phyloP scores from a whole-genome alignment of 1,284 basidiomycete species.

The Sporisorium exsertum region DNA sequence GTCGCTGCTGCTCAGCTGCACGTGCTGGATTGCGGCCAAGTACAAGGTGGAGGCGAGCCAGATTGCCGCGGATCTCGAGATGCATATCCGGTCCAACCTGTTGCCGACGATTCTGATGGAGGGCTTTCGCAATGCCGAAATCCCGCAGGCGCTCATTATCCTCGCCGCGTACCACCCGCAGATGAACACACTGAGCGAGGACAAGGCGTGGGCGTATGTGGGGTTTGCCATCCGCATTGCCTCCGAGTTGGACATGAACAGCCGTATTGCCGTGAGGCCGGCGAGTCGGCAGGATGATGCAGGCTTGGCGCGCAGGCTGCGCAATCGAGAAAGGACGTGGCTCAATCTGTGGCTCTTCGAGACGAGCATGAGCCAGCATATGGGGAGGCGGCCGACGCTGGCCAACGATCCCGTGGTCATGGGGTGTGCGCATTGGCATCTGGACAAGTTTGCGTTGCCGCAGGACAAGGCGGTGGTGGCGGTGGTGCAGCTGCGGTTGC shows the following conservation, averaged over 20 bases:
- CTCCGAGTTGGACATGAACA: slow-evolving; percentile 56
- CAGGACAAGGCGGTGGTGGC: slow-evolving; percentile 54
- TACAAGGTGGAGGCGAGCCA: slow-evolving; percentile 37
- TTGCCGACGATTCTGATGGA: slow-evolving; percentile 49
- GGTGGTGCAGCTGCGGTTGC: slow-evolving; percentile 43
- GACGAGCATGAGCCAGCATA: slow-evolving; percentile 53
- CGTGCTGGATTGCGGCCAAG: slow-evolving; percentile 53
- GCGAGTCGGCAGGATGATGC: slow-evolving; percentile 29
- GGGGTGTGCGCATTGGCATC: slow-evolving; percentile 52
- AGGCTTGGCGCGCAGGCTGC: slow-evolving; percentile 23
- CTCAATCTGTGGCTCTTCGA: slow-evolving; percentile 57
- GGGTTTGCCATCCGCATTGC: slow-evolving; percentile 55
- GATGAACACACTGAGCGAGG: slow-evolving; percentile 47
- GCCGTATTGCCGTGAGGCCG: slow-evolving; percentile 27
- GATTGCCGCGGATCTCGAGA: slow-evolving; percentile 39
- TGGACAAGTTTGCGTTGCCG: slow-evolving; percentile 44
- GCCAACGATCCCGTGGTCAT: slow-evolving; percentile 54
- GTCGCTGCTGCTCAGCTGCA: slow-evolving; percentile 43
- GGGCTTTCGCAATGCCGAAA: slow-evolving; percentile 48
- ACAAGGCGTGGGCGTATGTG: slow-evolving; percentile 50
- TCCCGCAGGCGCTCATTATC: slow-evolving; percentile 47
- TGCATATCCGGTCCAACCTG: slow-evolving; percentile 35
- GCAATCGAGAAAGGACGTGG: slow-evolving; percentile 53
- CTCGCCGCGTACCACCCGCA: slow-evolving; percentile 49
- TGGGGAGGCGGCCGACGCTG: slow-evolving; percentile 51